A percentile compares a stretch with the other conserved stretches of the same genome.
Evolutionary conservation across 352 stramenopile genomes (phyloP).

Genomic region (Phytophthora tentaculata): DNA sequence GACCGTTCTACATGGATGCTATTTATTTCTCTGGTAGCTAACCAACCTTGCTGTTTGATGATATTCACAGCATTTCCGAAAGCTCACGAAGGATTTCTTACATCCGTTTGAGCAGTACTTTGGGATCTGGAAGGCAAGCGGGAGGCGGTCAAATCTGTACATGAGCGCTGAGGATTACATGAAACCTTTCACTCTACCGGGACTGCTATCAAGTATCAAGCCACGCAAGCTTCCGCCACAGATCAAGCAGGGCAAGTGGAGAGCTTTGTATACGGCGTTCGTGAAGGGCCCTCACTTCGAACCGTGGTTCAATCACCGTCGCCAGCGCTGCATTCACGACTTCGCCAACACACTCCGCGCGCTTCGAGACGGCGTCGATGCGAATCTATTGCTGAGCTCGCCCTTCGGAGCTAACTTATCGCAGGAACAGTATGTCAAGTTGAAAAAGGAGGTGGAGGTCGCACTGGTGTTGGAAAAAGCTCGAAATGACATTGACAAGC

Average conservation of each 20-base stretch:
- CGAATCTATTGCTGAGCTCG: conserved; percentile 42
- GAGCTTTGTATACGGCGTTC: conserved; percentile 73
- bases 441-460: conserved; percentile 56
- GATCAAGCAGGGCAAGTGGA: conserved; percentile 76
- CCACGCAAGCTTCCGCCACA: conserved; percentile 57
- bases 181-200: conserved; percentile 69
- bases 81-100: conserved; percentile 87
- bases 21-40: background rate
- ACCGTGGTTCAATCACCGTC: conserved; percentile 78
- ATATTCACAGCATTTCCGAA: conserved; percentile 80
- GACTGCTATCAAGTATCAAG: conserved; percentile 67
- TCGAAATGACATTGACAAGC: conserved; percentile 40
- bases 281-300: conserved; percentile 75
- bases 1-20: background rate
- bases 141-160: conserved; percentile 69
- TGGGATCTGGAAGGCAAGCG: conserved; percentile 75
- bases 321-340: conserved; percentile 69
- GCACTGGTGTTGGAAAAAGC: conserved; percentile 46
- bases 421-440: conserved; percentile 48
- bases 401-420: conserved; percentile 53
- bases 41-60: conserved; percentile 4
- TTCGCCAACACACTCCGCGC: conserved; percentile 66
- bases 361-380: conserved; percentile 55
- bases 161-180: conserved; percentile 72
- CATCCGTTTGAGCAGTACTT: conserved; percentile 90